Evolutionary conservation across 108 stramenopile genomes (phyloP).

Genomic region (Cyclotella cryptica): DNA sequence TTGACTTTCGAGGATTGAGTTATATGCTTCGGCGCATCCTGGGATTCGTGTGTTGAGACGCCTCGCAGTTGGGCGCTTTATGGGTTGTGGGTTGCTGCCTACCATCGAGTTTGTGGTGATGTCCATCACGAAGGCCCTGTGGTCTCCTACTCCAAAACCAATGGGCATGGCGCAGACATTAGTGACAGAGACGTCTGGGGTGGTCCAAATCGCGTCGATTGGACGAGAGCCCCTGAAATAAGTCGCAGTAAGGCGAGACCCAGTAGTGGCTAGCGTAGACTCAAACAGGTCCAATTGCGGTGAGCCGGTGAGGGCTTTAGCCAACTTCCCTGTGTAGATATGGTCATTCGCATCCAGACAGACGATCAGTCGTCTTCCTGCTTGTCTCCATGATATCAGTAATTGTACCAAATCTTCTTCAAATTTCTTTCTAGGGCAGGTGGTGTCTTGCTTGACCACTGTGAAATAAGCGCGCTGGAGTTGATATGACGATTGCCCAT

Average conservation of each 20-base stretch:
- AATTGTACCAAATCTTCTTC: too few relatives aligned
- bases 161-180: slow-evolving; percentile 18
- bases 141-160: too few relatives aligned
- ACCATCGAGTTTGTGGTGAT: slow-evolving; percentile 14
- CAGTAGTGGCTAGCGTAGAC: background rate
- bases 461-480: slow-evolving; percentile 18
- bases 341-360: slow-evolving; percentile 27
- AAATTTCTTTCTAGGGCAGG: slow-evolving; percentile 16
- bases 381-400: slow-evolving; percentile 2
- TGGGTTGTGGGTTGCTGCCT: background rate
- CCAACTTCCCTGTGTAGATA: slow-evolving; percentile 8
- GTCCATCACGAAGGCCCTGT: slow-evolving; percentile 13
- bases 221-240: too few relatives aligned
- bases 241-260: slow-evolving; percentile 1
- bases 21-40: slow-evolving; percentile 1
- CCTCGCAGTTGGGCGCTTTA: background rate
- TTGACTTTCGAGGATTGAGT: background rate
- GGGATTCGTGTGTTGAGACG: slow-evolving; percentile 16
- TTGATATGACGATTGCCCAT: slow-evolving; percentile 1
- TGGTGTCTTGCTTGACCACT: background rate
- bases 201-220: too few relatives aligned
- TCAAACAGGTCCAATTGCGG: slow-evolving; percentile 14
- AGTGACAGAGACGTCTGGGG: too few relatives aligned
- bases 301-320: background rate
- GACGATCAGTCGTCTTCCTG: slow-evolving; percentile 13